These are phyloP conservation scores for Posidonia oceanica DNA, from an alignment of 116 monocot species.

Conservation along the genomic window DNA sequence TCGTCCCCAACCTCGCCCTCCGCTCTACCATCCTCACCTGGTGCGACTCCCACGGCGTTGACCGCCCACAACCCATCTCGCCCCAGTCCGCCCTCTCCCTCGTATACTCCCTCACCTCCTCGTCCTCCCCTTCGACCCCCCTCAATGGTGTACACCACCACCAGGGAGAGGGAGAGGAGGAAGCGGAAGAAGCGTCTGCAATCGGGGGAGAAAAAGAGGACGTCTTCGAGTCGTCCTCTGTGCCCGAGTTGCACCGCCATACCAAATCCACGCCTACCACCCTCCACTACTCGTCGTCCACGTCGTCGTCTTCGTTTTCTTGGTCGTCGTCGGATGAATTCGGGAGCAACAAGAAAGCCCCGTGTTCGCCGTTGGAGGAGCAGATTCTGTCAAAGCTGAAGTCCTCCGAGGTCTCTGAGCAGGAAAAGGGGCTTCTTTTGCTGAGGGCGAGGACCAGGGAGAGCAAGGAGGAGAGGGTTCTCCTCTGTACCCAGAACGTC, in stretches of 20 bases:
- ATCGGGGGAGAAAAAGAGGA: background rate
- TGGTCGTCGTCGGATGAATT: constrained; percentile 1
- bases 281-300: constrained; percentile 14
- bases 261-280: constrained; percentile 14
- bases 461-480: constrained; percentile 14
- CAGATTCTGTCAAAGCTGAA: constrained; percentile 37
- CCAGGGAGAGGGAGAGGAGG: too few relatives aligned
- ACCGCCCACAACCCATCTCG: constrained; percentile 25
- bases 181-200: background rate
- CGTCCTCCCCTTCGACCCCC: constrained; percentile 7
- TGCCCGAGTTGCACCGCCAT: constrained; percentile 1
- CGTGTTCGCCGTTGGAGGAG: constrained; percentile 15
- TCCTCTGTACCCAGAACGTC: constrained; percentile 44
- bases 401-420: constrained; percentile 16
- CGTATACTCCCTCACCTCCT: constrained; percentile 10
- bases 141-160: background rate
- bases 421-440: constrained; percentile 23
- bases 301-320: constrained; percentile 1
- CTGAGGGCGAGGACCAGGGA: constrained; percentile 47
- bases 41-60: constrained; percentile 33
- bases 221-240: background rate
- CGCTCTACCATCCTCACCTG: constrained; percentile 41
- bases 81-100: constrained; percentile 15
- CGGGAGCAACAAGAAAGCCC: background rate
- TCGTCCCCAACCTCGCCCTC: constrained; percentile 67